Base-by-base conservation (phyloP, 2,329 filamentous ascomycete species). In the Colletotrichum endophyticum region DNA sequence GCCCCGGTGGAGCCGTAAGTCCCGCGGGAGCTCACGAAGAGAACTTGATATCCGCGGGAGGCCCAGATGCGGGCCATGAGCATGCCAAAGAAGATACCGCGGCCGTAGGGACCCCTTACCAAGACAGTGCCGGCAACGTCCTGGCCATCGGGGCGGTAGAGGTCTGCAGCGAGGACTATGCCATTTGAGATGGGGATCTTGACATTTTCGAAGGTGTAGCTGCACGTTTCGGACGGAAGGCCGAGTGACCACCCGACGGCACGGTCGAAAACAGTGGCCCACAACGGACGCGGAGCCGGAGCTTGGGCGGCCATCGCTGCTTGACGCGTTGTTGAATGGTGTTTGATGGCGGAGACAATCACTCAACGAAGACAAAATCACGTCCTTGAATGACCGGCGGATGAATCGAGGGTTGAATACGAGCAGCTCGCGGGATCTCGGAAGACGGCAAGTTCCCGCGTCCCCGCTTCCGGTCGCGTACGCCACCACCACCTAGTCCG, bases 111-210 rank as follows among this genome's bases (percentile, higher is more conserved):
- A 1, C 67, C 56, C 12, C 63, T 77, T 22, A 78, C 64, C 25
- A 78, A 67, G 28, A 81, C 53, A 4, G 73, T 78, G n/a, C 80
- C 80, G 25, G 16, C 25, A 0, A 78, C 39, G 53, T 73, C 66
- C 19, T 11, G 34, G 28, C 16, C 77, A 9, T 67, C 73, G 34
- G 79, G 78, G 53, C 78, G 80, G 36, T 80, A 79, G 16, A 82
- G 72, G 49, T 82, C 78, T 8, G 80, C 79, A 32, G 79, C 81
- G n/a, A 83, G 73, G 61, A 81, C 78, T 30, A 79, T 78, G 9
- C 67, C 73, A 44, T 77, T 72, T 2, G 69, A 64, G 19, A 80
- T 59, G 22, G 75, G 78, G 27, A 79, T 78, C 16, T 61, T 75
- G n/a, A 72, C 12, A 6, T 4, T 12, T 32, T 72, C 34, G 27